A percentile compares a stretch with the other conserved stretches of the same genome.
Evolutionary conservation across 1,139 yeast species (phyloP).

Genomic region (Diutina rugosa): DNA sequence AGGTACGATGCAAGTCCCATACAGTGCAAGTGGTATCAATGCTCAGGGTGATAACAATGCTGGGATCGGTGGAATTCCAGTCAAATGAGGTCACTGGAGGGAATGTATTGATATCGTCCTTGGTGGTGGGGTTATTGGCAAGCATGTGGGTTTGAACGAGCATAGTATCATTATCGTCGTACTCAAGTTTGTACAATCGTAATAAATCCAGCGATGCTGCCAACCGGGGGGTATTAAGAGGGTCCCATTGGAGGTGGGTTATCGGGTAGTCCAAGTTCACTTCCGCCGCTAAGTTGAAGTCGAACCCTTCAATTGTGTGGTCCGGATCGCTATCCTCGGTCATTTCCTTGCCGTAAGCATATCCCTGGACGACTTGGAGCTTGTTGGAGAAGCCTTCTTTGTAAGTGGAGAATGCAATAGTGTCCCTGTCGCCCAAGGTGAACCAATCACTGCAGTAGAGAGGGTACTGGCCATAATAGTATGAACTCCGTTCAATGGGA

Average conservation of each 20-base stretch:
- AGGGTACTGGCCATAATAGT: conserved; percentile 49
- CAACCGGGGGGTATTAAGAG: conserved; percentile 24
- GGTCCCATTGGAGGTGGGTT: conserved; percentile 67
- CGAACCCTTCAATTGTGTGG: conserved; percentile 11
- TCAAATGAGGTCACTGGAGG: conserved; percentile 91
- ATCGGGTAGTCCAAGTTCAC: conserved; percentile 48
- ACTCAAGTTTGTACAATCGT: conserved; percentile 46
- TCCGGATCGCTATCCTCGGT: conserved; percentile 2
- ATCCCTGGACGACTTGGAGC: conserved; percentile 35
- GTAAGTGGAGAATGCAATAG: conserved; percentile 54
- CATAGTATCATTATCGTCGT: conserved; percentile 19
- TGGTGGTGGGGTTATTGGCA: conserved; percentile 23
- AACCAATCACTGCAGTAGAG: conserved; percentile 64
- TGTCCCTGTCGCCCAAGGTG: conserved; percentile 25
- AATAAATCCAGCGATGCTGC: conserved; percentile 65
- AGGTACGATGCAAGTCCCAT: conserved; percentile 61
- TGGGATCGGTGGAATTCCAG: conserved; percentile 72
- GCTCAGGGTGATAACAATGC: conserved; percentile 67
- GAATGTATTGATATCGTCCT: conserved; percentile 30
- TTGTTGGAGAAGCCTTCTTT: conserved; percentile 58
- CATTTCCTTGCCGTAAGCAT: conserved; percentile 15
- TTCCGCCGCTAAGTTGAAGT: conserved; percentile 40
- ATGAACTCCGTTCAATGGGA: conserved; percentile 19
- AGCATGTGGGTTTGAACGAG: conserved; percentile 26
- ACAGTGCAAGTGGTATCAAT: conserved; percentile 95